Conservation (phyloP, 129 eudicot genomes). For the Tanacetum coccineum region DNA sequence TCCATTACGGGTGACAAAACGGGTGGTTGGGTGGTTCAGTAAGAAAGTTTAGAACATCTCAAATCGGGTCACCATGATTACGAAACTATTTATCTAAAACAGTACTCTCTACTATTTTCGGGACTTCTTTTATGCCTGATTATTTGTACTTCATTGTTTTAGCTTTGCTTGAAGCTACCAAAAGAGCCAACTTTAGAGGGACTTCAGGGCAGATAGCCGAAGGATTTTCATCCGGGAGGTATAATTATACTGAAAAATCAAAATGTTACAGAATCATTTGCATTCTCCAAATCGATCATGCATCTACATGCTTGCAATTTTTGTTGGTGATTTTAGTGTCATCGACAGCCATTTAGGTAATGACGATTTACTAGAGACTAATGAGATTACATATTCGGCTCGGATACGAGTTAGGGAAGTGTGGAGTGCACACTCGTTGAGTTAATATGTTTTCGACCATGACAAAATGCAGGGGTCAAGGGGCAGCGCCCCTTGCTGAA, state of each 20-base stretch:
- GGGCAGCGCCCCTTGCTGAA: no score
- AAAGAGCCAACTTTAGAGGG: constrained; percentile 65
- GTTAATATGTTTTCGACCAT: no score
- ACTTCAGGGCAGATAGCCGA: constrained; percentile 68
- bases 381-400: no score
- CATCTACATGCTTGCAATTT: background rate
- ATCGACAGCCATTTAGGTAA: no score
- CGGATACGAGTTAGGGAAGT: no score
- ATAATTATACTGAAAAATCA: constrained; percentile 4
- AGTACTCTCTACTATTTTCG: no score
- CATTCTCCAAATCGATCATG: background rate
- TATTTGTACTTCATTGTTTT: constrained; percentile 21
- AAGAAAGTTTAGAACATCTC: background rate
- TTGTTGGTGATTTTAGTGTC: no score
- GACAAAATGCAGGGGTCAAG: no score
- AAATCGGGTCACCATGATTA: background rate
- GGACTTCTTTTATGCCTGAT: background rate
- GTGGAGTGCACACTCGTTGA: no score
- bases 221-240: constrained; percentile 92
- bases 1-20: background rate
- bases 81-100: no score
- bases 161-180: constrained; percentile 94
- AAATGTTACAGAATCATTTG: background rate
- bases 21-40: no score
- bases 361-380: no score